Conservation (phyloP, 345 rosid genomes). For the Diplotaxis tenuifolia region DNA sequence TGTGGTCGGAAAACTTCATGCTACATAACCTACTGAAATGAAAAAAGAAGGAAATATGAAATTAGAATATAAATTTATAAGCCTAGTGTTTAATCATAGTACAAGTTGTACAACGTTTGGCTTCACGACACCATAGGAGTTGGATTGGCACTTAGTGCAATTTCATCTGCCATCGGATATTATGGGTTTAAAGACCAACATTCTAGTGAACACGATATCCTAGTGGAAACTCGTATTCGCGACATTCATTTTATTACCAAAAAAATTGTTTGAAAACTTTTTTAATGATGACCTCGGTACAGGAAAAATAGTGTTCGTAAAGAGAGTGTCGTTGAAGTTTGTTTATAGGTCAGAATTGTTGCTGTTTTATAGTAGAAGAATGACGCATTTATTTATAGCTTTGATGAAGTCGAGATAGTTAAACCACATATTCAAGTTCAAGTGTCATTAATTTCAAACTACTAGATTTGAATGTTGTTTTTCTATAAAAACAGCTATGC, state of each 20-base stretch:
- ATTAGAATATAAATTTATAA: background rate
- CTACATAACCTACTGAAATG: background rate
- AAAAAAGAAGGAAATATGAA: background rate
- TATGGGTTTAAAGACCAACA: background rate
- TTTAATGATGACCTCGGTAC: too few species aligned
- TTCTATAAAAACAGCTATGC: background rate
- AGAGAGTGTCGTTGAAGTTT: background rate
- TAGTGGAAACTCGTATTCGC: background rate
- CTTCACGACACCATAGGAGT: background rate
- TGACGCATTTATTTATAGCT: background rate
- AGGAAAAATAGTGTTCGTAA: too few species aligned
- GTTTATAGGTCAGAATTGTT: background rate
- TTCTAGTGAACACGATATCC: background rate
- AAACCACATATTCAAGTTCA: background rate
- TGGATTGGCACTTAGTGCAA: background rate
- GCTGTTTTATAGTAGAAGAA: background rate
- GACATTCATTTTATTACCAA: too few species aligned
- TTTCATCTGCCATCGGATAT: too few species aligned
- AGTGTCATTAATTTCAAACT: background rate
- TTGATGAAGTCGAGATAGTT: background rate
- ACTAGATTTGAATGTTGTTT: background rate
- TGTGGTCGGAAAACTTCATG: background rate
- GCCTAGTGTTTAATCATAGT: background rate
- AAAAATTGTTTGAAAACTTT: too few species aligned
- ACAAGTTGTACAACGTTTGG: background rate